A percentile compares a stretch with the other conserved stretches of the same genome.
These are phyloP conservation scores for Mycena sanguinolenta DNA, from an alignment of 768 basidiomycete genomes.

Conservation along the genomic window DNA sequence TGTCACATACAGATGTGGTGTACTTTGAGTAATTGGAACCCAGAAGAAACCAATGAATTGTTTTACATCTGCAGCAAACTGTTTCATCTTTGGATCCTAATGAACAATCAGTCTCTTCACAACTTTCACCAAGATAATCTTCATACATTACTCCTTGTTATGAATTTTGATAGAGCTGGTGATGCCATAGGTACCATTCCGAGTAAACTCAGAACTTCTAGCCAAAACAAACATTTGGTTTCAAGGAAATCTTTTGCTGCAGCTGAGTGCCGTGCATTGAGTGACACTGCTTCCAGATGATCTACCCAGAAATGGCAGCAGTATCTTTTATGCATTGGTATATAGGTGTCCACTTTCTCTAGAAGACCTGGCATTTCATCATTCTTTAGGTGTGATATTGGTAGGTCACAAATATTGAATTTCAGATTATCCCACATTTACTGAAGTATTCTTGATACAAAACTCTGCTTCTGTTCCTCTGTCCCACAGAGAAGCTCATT, in stretches of 20 bases:
- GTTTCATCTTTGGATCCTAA: neutral
- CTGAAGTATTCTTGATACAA: slow-evolving; percentile 9
- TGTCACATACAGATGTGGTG: slow-evolving; percentile 27
- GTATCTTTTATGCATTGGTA: slow-evolving; percentile 10
- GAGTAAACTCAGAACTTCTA: slow-evolving; percentile 16
- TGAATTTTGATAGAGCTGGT: neutral
- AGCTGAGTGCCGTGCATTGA: neutral
- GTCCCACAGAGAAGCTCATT: slow-evolving; percentile 9
- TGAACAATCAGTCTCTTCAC: neutral
- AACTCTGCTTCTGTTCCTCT: slow-evolving; percentile 6
- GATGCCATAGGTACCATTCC: neutral
- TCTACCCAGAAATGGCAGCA: slow-evolving; percentile 16
- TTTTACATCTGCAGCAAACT: slow-evolving; percentile 11
- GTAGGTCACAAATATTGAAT: slow-evolving; percentile 16
- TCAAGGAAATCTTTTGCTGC: slow-evolving; percentile 2
- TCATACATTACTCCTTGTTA: slow-evolving; percentile 16
- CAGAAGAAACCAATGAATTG: slow-evolving; percentile 16
- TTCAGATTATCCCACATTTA: slow-evolving; percentile 7
- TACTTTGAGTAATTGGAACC: slow-evolving; percentile 10
- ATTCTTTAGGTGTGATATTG: slow-evolving; percentile 6
- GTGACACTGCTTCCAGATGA: slow-evolving; percentile 4
- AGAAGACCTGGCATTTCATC: slow-evolving; percentile 1
- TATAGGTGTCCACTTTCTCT: slow-evolving; percentile 4
- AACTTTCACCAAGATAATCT: neutral
- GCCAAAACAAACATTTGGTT: slow-evolving; percentile 18